Evolutionary conservation across 2,329 filamentous ascomycete genomes (phyloP).

Genomic region (Magnaporthiopsis incrustans): DNA sequence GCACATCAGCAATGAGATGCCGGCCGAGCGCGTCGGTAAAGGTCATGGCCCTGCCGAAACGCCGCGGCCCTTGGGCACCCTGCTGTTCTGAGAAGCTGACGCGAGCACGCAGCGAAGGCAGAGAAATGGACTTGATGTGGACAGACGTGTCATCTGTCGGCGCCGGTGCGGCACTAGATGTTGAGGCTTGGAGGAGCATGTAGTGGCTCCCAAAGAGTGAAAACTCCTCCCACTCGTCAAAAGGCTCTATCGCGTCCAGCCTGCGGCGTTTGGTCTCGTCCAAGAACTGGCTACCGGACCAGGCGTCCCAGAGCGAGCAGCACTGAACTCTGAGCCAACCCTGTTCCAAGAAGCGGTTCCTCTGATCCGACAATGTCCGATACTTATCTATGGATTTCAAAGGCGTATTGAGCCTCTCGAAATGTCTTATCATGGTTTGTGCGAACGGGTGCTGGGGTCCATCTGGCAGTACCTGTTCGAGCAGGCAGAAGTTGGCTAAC

Average conservation of each 20-base stretch:
- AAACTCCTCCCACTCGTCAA: conserved; percentile 97
- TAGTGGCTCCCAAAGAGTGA: conserved; percentile 79
- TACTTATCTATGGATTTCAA: conserved; percentile 68
- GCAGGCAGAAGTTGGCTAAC: conserved; percentile 69
- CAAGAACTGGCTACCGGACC: conserved; percentile 64
- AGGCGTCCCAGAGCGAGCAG: conserved; percentile 73
- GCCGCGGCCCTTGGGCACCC: conserved; percentile 38
- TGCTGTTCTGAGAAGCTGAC: conserved; percentile 19
- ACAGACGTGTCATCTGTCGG: background rate
- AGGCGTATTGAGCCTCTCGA: conserved; percentile 70
- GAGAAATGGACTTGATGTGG: background rate
- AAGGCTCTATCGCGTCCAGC: conserved; percentile 68
- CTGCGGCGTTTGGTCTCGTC: conserved; percentile 46
- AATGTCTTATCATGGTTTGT: conserved; percentile 75
- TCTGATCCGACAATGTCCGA: conserved; percentile 57
- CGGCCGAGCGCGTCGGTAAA: conserved; percentile 28
- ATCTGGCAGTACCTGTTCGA: conserved; percentile 80
- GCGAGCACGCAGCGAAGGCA: conserved; percentile 7
- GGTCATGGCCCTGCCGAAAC: conserved; percentile 51
- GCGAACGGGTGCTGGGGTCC: conserved; percentile 77
- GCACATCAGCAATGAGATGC: conserved; percentile 35
- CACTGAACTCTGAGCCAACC: conserved; percentile 60
- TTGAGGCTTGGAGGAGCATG: conserved; percentile 63
- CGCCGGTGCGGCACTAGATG: conserved; percentile 2
- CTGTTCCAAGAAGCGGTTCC: conserved; percentile 55